These are phyloP conservation scores for Aspergillus sp. DNA, from an alignment of 2,329 filamentous ascomycete genomes.

Conservation along the genomic window DNA sequence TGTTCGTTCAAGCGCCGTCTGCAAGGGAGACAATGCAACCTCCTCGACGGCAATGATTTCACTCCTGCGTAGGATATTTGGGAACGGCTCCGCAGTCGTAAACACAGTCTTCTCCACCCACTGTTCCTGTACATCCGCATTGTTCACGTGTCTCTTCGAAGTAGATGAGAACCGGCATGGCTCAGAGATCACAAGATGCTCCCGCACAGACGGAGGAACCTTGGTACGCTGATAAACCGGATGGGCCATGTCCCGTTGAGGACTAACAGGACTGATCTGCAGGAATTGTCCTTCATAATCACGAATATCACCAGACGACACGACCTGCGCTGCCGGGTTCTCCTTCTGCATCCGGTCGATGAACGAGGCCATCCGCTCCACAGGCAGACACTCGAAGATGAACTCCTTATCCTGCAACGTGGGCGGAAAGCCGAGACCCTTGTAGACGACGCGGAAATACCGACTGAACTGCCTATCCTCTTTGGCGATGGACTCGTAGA, in stretches of 20 bases:
- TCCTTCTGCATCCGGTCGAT: constrained; percentile 88
- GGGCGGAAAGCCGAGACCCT: constrained; percentile 76
- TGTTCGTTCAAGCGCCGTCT: constrained; percentile 85
- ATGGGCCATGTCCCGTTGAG: constrained; percentile 73
- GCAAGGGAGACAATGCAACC: constrained; percentile 61
- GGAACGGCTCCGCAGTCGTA: constrained; percentile 76
- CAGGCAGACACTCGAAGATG: constrained; percentile 74
- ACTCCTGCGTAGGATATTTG: constrained; percentile 79
- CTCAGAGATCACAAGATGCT: constrained; percentile 71
- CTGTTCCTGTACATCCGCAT: constrained; percentile 60
- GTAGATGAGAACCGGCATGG: constrained; percentile 74
- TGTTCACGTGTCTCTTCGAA: constrained; percentile 59
- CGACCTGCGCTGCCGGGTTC: constrained; percentile 75
- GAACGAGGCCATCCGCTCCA: constrained; percentile 71
- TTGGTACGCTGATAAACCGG: constrained; percentile 82
- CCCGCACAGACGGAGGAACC: constrained; percentile 72
- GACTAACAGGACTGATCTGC: constrained; percentile 69
- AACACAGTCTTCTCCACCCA: constrained; percentile 78
- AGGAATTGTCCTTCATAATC: constrained; percentile 88
- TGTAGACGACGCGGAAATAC: constrained; percentile 87
- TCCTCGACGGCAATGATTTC: constrained; percentile 67
- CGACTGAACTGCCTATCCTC: constrained; percentile 69
- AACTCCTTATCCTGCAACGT: constrained; percentile 82
- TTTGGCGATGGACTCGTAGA: constrained; percentile 81
- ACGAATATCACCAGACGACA: constrained; percentile 60